A percentile compares a stretch with the other conserved stretches of the same genome.
These are phyloP conservation scores for Phlegmacium glaucopus DNA, from an alignment of 768 basidiomycete species.

Conservation along the genomic window DNA sequence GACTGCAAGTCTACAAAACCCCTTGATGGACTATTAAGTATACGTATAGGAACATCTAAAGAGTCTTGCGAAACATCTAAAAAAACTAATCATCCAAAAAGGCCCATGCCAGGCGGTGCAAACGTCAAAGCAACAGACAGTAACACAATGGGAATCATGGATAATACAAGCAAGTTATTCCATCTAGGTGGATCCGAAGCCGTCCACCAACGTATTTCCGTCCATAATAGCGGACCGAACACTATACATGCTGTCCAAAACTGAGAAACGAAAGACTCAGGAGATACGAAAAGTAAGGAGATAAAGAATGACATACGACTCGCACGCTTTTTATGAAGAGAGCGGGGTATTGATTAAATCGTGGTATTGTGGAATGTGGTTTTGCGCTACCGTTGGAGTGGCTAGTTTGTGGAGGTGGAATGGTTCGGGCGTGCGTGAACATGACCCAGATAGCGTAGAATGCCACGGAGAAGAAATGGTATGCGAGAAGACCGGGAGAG, in stretches of 20 bases:
- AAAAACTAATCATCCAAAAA: not conserved
- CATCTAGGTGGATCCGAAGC: slow-evolving; percentile 24
- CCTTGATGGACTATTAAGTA: too few relatives aligned
- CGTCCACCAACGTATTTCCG: slow-evolving; percentile 77
- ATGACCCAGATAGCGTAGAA: slow-evolving; percentile 92
- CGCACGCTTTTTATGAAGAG: slow-evolving; percentile 57
- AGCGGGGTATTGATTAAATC: slow-evolving; percentile 63
- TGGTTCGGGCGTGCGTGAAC: slow-evolving; percentile 53
- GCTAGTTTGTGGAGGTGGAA: slow-evolving; percentile 16
- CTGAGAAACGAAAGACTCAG: slow-evolving; percentile 35
- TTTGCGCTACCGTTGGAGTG: slow-evolving; percentile 27
- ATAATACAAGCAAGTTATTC: slow-evolving; percentile 13
- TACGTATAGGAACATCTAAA: too few relatives aligned
- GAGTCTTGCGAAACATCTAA: not conserved
- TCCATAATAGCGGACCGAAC: slow-evolving; percentile 84
- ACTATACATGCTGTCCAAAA: slow-evolving; percentile 93
- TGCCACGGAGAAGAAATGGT: slow-evolving; percentile 95
- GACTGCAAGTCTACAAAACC: too few relatives aligned
- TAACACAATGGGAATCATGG: slow-evolving; percentile 16
- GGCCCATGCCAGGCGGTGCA: slow-evolving; percentile 5
- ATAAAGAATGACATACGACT: slow-evolving; percentile 55
- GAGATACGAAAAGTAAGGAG: not conserved
- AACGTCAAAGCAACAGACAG: slow-evolving; percentile 12
- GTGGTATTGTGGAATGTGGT: slow-evolving; percentile 35
- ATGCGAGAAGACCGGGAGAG: slow-evolving; percentile 75